Percentiles rank a stretch among this genome's conserved stretches.
Evolutionary conservation across 163 green algal species (phyloP).

Genomic region (Chloromonas sp.): DNA sequence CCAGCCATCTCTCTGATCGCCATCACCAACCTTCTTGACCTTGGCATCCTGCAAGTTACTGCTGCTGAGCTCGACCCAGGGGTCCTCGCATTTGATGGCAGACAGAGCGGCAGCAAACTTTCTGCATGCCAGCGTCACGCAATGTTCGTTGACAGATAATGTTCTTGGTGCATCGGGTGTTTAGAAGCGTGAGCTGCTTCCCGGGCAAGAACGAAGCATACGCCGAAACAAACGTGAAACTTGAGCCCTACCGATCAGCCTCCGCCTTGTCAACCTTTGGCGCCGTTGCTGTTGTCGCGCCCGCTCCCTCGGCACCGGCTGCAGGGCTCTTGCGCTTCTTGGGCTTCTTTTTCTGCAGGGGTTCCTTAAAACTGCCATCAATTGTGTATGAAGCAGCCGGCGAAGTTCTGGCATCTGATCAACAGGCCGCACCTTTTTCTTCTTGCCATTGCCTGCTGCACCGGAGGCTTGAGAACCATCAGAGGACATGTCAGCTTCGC

Average conservation of each 20-base stretch:
- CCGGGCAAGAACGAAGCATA: too few relatives aligned
- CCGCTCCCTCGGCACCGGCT: neutral
- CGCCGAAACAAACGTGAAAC: too few relatives aligned
- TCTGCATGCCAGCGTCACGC: neutral
- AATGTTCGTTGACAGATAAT: too few relatives aligned
- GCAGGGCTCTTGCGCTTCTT: constrained; percentile 9
- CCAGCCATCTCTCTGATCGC: too few relatives aligned
- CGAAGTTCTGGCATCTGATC: too few relatives aligned
- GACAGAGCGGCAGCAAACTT: constrained; percentile 25
- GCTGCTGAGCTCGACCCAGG: constrained; percentile 55
- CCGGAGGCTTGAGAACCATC: neutral
- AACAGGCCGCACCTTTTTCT: constrained; percentile 1
- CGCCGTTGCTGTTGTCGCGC: neutral
- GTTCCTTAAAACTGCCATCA: neutral
- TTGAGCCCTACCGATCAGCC: constrained; percentile 8
- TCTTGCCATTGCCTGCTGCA: neutral
- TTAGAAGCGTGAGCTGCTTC: too few relatives aligned
- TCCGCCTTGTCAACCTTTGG: constrained; percentile 17
- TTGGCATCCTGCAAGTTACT: constrained; percentile 52
- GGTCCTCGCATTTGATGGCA: constrained; percentile 25
- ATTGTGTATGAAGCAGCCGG: neutral
- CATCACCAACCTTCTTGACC: constrained; percentile 35
- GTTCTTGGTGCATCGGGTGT: too few relatives aligned
- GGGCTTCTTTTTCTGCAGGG: constrained; percentile 18
- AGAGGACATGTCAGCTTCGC: too few relatives aligned